These are phyloP conservation scores for Adansonia digitata DNA, from an alignment of 345 rosid species.

Conservation along the genomic window DNA sequence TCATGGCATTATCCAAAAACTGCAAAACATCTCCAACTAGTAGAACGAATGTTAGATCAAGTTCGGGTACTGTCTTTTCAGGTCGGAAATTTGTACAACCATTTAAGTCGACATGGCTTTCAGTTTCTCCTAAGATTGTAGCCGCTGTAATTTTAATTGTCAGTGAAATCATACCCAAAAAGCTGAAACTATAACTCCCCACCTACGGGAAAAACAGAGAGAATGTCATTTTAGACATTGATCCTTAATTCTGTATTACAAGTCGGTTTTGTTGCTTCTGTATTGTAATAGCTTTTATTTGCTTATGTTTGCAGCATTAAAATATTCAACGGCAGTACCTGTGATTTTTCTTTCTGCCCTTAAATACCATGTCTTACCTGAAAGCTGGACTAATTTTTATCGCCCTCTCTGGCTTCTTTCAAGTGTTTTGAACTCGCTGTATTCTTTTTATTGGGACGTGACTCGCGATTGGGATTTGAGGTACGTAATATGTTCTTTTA, in stretches of 20 bases:
- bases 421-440: slow-evolving; percentile 68
- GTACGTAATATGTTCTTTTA: slow-evolving; percentile 31
- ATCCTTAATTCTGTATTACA: neutral
- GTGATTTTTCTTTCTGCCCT: neutral
- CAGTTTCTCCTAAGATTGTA: neutral
- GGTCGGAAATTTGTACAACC: neutral
- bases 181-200: neutral
- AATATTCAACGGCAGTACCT: slow-evolving; percentile 68
- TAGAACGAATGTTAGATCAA: neutral
- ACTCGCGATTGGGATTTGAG: slow-evolving; percentile 96
- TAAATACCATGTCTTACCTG: slow-evolving; percentile 46
- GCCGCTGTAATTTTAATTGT: neutral
- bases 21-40: no score
- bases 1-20: no score
- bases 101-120: neutral
- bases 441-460: slow-evolving; percentile 95
- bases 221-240: neutral
- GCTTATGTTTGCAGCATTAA: slow-evolving; percentile 63
- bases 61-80: neutral
- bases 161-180: neutral
- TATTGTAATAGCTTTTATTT: slow-evolving; percentile 22
- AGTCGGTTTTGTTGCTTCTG: slow-evolving; percentile 3
- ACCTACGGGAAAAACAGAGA: neutral
- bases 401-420: slow-evolving; percentile 92
- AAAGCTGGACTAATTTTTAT: slow-evolving; percentile 73